These are phyloP conservation scores for Aureobasidium sp. DNA, from an alignment of 2,329 filamentous ascomycete species.

Conservation along the genomic window DNA sequence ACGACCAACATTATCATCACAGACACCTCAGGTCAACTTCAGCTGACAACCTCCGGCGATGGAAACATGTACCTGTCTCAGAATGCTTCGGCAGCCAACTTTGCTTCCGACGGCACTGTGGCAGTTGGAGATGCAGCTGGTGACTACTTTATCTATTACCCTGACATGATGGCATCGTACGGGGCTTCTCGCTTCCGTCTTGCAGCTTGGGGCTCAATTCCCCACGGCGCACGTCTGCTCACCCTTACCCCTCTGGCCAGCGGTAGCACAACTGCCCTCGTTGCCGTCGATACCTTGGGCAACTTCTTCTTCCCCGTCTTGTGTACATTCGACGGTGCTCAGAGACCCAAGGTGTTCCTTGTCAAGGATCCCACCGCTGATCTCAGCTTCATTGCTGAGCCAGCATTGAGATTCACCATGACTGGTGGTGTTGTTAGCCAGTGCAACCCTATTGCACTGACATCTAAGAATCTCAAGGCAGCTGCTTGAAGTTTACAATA, in stretches of 20 bases:
- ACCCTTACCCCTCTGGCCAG: constrained; percentile 14
- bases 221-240: constrained; percentile 16
- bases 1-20: constrained; percentile 15
- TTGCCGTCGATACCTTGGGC: constrained; percentile 17
- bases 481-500: background rate
- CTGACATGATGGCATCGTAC: constrained; percentile 13
- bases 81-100: background rate
- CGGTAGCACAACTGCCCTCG: background rate
- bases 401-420: constrained; percentile 18
- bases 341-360: constrained; percentile 18
- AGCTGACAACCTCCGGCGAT: background rate
- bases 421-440: constrained; percentile 19
- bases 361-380: constrained; percentile 16
- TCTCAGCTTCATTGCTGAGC: constrained; percentile 7
- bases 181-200: constrained; percentile 20
- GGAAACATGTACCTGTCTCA: constrained; percentile 7
- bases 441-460: constrained; percentile 17
- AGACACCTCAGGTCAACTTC: background rate
- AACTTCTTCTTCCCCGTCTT: constrained; percentile 20
- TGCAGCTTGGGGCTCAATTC: constrained; percentile 18
- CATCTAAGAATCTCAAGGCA: background rate
- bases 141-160: constrained; percentile 17
- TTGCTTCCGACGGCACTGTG: background rate
- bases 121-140: background rate
- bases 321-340: constrained; percentile 16